Percentiles rank a stretch among this genome's conserved stretches.
Conservation (phyloP, 1,284 basidiomycete species). For the Naganishia liquefaciens region DNA sequence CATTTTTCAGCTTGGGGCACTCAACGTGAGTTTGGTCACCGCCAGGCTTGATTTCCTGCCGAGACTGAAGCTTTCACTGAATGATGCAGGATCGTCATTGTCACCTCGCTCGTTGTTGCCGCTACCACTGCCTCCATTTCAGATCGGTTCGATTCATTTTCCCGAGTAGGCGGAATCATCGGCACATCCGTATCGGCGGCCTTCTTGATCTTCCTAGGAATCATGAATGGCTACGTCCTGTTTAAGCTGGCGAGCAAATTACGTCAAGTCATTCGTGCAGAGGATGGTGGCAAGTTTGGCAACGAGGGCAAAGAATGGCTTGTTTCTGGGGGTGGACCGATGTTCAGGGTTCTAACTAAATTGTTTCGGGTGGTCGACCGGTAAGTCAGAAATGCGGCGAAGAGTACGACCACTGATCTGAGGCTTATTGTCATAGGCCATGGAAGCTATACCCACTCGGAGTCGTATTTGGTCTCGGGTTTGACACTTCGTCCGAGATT, state of each 20-base stretch:
- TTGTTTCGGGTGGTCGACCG: slow-evolving; percentile 28
- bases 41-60: not conserved
- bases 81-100: slow-evolving; percentile 25
- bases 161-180: slow-evolving; percentile 31
- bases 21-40: slow-evolving; percentile 26
- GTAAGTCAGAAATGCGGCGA: slow-evolving; percentile 9
- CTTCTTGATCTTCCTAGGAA: slow-evolving; percentile 30
- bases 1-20: slow-evolving; percentile 32
- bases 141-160: slow-evolving; percentile 25
- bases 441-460: slow-evolving; percentile 34
- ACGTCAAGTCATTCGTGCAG: slow-evolving; percentile 15
- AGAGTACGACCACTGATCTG: not conserved
- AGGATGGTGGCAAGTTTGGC: slow-evolving; percentile 23
- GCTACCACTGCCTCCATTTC: slow-evolving; percentile 27
- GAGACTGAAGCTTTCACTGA: not conserved
- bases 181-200: slow-evolving; percentile 27
- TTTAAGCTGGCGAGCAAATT: slow-evolving; percentile 22
- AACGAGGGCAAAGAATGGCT: slow-evolving; percentile 26
- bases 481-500: slow-evolving; percentile 33
- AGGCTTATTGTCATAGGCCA: slow-evolving; percentile 2
- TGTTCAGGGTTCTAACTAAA: slow-evolving; percentile 28
- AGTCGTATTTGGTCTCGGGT: slow-evolving; percentile 31
- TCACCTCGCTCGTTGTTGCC: slow-evolving; percentile 30
- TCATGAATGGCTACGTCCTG: slow-evolving; percentile 30
- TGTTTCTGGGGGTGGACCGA: slow-evolving; percentile 26